phyloP scores from a whole-genome alignment of 768 basidiomycete genomes.

The Suillus alpinus region DNA sequence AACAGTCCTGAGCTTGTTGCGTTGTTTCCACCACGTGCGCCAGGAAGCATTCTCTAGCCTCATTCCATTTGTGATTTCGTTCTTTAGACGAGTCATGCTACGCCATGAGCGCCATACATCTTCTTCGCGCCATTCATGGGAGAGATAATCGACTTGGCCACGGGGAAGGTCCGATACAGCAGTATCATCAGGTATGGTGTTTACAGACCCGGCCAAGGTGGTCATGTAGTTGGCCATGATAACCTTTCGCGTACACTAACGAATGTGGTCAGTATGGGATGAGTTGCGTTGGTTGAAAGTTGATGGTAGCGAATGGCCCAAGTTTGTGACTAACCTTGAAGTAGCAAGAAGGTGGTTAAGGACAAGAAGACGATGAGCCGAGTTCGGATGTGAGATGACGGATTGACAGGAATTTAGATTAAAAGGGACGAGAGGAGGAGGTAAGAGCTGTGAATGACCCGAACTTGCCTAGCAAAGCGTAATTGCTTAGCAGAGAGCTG shows the following conservation, averaged over 20 bases:
- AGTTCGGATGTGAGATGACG: background rate
- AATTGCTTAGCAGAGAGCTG: background rate
- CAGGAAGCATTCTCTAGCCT: slow-evolving; percentile 97
- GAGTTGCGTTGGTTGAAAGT: background rate
- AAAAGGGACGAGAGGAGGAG: background rate
- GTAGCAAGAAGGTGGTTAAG: background rate
- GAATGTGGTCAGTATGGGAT: background rate
- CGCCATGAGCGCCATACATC: slow-evolving; percentile 99
- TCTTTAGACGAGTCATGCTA: slow-evolving; percentile 97
- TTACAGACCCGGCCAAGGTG: slow-evolving; percentile 64
- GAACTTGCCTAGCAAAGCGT: background rate
- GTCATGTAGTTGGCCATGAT: slow-evolving; percentile 68
- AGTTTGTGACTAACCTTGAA: background rate
- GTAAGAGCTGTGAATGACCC: background rate
- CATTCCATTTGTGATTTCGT: slow-evolving; percentile 93
- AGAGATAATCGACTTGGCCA: slow-evolving; percentile 97
- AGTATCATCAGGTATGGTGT: slow-evolving; percentile 68
- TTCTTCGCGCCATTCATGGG: slow-evolving; percentile 96
- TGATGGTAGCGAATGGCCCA: background rate
- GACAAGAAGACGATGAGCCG: background rate
- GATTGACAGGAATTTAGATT: background rate
- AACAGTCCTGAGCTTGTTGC: slow-evolving; percentile 92
- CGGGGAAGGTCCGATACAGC: slow-evolving; percentile 80
- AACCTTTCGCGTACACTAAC: background rate
- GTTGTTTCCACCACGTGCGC: slow-evolving; percentile 99